Conservation (phyloP, 2,329 filamentous ascomycete species). For the Raffaelea deltoideospora region DNA sequence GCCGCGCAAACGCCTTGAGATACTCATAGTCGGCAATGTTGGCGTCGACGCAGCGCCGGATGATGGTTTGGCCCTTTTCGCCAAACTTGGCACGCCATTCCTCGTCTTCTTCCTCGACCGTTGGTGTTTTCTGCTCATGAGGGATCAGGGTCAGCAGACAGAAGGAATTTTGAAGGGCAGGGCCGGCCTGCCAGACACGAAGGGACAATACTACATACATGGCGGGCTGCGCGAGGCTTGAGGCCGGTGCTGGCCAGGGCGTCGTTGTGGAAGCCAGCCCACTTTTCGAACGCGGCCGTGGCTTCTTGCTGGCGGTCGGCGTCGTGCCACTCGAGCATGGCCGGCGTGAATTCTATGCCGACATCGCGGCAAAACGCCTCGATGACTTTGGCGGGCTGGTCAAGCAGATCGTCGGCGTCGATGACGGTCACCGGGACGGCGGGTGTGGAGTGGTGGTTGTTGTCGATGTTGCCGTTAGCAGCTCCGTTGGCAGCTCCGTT, state of each 20-base stretch:
- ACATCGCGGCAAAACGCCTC: slow-evolving; percentile 68
- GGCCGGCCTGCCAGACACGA: too few species aligned
- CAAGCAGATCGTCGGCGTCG: slow-evolving; percentile 87
- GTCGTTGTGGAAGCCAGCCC: slow-evolving; percentile 94
- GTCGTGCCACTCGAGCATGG: slow-evolving; percentile 76
- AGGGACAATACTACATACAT: slow-evolving; percentile 26
- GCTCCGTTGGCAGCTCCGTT: slow-evolving; percentile 17
- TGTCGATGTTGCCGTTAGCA: slow-evolving; percentile 17
- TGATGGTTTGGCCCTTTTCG: slow-evolving; percentile 52
- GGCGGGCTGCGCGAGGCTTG: slow-evolving; percentile 50
- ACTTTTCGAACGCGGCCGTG: slow-evolving; percentile 75
- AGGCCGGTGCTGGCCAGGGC: slow-evolving; percentile 70
- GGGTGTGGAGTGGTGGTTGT: too few species aligned
- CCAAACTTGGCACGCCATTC: slow-evolving; percentile 67
- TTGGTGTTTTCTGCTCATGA: slow-evolving; percentile 40
- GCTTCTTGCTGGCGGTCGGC: slow-evolving; percentile 57
- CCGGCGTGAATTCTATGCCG: slow-evolving; percentile 56
- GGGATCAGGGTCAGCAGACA: background rate
- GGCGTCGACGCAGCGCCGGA: slow-evolving; percentile 53
- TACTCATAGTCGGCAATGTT: slow-evolving; percentile 68
- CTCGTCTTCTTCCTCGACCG: slow-evolving; percentile 48
- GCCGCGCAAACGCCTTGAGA: slow-evolving; percentile 61
- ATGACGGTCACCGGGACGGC: slow-evolving; percentile 54
- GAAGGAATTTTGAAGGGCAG: too few species aligned
- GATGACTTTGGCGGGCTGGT: slow-evolving; percentile 64